A percentile compares a stretch with the other conserved stretches of the same genome.
Evolutionary conservation across 768 basidiomycete species (phyloP).

Genomic region (Lepiota venenata): DNA sequence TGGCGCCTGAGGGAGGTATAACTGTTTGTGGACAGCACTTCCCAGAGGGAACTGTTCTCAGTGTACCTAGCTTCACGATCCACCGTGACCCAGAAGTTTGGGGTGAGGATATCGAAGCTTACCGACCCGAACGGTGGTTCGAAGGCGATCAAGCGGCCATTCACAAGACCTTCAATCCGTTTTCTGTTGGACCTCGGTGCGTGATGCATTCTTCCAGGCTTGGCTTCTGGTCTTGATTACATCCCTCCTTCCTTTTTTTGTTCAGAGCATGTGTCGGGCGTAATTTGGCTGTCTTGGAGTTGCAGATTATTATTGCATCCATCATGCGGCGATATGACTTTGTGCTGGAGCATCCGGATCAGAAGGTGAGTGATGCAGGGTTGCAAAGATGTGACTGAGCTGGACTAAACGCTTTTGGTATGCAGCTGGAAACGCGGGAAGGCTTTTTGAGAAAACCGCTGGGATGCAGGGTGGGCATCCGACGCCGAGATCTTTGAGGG

Average conservation of each 20-base stretch:
- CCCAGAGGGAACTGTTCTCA: conserved; percentile 72
- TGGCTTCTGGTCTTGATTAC: background rate
- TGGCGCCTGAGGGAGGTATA: conserved; percentile 74
- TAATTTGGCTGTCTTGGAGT: conserved; percentile 77
- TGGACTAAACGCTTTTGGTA: background rate
- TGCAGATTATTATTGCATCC: conserved; percentile 79
- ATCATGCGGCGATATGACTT: conserved; percentile 75
- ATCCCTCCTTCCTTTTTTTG: background rate
- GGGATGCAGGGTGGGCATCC: conserved; percentile 68
- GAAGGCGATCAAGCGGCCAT: conserved; percentile 59
- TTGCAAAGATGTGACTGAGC: background rate
- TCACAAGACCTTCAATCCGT: conserved; percentile 80
- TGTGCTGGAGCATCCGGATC: conserved; percentile 57
- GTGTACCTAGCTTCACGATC: conserved; percentile 80
- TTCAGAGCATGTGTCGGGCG: conserved; percentile 78
- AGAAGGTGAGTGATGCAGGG: conserved; percentile 39
- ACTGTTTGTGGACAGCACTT: conserved; percentile 55
- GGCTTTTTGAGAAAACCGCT: conserved; percentile 88
- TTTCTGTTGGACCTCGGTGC: conserved; percentile 78
- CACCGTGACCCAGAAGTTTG: conserved; percentile 71
- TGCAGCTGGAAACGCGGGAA: conserved; percentile 70
- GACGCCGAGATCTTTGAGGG: conserved; percentile 44
- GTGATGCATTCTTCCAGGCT: conserved; percentile 15
- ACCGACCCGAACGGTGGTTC: conserved; percentile 84
- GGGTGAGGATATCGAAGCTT: conserved; percentile 76